phyloP scores from a whole-genome alignment of 1,284 basidiomycete species.

The Marasmius tenuissimus region DNA sequence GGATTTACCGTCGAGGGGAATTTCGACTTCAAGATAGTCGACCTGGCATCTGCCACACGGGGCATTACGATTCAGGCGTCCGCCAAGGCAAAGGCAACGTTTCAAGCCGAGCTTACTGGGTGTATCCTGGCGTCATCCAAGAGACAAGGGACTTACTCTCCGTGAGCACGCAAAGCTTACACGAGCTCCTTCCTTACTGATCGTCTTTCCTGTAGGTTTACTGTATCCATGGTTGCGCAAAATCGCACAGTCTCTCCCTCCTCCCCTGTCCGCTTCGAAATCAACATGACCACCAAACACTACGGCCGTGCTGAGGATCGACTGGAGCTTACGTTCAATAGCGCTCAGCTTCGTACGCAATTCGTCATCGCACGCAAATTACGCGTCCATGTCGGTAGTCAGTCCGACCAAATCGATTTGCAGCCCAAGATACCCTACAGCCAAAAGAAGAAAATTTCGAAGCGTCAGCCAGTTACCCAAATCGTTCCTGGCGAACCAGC shows the following conservation, averaged over 20 bases:
- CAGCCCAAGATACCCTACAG: slow-evolving; percentile 52
- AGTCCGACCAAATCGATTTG: slow-evolving; percentile 48
- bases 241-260: slow-evolving; percentile 24
- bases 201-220: background rate
- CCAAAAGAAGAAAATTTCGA: slow-evolving; percentile 37
- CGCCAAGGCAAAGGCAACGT: background rate
- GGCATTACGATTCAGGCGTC: background rate
- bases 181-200: background rate
- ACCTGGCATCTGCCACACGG: slow-evolving; percentile 18
- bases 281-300: slow-evolving; percentile 35
- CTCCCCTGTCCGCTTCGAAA: slow-evolving; percentile 25
- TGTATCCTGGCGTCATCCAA: slow-evolving; percentile 34
- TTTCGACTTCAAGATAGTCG: slow-evolving; percentile 41
- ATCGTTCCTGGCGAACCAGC: slow-evolving; percentile 45
- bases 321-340: slow-evolving; percentile 42
- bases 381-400: slow-evolving; percentile 41
- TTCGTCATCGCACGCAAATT: slow-evolving; percentile 47
- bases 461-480: slow-evolving; percentile 36
- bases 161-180: slow-evolving; percentile 17
- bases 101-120: slow-evolving; percentile 15
- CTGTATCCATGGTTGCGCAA: slow-evolving; percentile 15
- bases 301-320: slow-evolving; percentile 52
- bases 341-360: slow-evolving; percentile 33
- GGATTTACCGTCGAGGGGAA: slow-evolving; percentile 35
- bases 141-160: slow-evolving; percentile 22